Evolutionary conservation across 2,329 filamentous ascomycete genomes (phyloP).

Genomic region (Exophiala phaeomuriformis): DNA sequence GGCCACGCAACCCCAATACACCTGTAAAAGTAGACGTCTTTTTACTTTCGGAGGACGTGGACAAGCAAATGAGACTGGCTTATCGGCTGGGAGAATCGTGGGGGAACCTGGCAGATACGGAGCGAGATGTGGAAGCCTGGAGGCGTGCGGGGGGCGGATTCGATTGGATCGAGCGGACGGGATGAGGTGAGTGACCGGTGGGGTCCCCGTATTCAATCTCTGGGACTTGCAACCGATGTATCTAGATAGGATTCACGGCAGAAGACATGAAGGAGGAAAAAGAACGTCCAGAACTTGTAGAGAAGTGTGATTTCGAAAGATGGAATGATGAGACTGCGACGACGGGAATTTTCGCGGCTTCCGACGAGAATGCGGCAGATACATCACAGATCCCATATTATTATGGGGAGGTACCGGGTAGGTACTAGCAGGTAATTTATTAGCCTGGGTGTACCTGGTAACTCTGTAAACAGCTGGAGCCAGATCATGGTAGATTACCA

Average conservation of each 20-base stretch:
- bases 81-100: constrained; percentile 1
- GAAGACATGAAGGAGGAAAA: not conserved
- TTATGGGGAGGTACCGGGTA: not conserved
- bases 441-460: not conserved
- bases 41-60: not conserved
- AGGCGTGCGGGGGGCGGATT: constrained; percentile 3
- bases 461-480: too few species aligned
- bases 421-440: not conserved
- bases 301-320: not conserved
- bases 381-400: not conserved
- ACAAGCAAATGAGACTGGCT: not conserved
- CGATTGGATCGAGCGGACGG: constrained; percentile 1
- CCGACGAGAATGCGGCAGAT: too few species aligned
- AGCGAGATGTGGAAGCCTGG: constrained; percentile 2
- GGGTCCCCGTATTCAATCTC: not conserved
- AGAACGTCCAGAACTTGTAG: not conserved
- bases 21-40: not conserved
- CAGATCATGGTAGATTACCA: too few species aligned
- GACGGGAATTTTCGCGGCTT: too few species aligned
- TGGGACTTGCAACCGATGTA: not conserved
- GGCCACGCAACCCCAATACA: not conserved
- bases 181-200: not conserved
- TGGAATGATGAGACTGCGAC: not conserved
- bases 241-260: not conserved
- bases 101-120: not conserved